These are phyloP conservation scores for Hyaloscypha variabilis DNA, from an alignment of 495 filamentous ascomycete genomes.

Conservation along the genomic window DNA sequence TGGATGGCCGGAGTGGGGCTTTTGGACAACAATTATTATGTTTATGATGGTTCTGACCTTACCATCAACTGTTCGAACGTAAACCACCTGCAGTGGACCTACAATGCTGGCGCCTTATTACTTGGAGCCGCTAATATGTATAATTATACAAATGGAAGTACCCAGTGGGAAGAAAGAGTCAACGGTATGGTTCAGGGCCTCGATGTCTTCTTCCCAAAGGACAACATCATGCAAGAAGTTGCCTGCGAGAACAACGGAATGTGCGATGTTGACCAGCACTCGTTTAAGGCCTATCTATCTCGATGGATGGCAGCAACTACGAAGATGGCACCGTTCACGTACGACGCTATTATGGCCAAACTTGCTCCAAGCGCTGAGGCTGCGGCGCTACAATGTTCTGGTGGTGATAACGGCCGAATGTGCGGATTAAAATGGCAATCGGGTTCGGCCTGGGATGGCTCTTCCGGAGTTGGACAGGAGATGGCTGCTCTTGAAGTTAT, in stretches of 20 bases:
- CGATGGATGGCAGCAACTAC: conserved; percentile 76
- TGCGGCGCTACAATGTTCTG: conserved; percentile 68
- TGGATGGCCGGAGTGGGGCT: conserved; percentile 60
- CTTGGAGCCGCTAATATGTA: conserved; percentile 71
- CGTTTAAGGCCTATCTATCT: conserved; percentile 79
- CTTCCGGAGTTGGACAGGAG: conserved; percentile 67
- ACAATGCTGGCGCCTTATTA: conserved; percentile 69
- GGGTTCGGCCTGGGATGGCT: conserved; percentile 57
- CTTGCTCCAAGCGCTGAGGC: conserved; percentile 65
- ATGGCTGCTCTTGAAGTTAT: conserved; percentile 72
- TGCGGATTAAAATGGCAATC: conserved; percentile 72
- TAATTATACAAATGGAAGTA: conserved; percentile 56
- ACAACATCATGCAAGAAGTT: conserved; percentile 63
- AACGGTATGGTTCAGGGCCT: conserved; percentile 56
- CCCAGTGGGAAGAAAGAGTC: conserved; percentile 55
- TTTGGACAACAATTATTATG: conserved; percentile 47
- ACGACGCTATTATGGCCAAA: conserved; percentile 59
- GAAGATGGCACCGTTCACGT: conserved; percentile 70
- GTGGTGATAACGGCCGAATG: conserved; percentile 58
- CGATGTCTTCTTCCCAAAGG: conserved; percentile 54
- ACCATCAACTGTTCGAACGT: conserved; percentile 51
- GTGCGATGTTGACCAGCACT: conserved; percentile 74
- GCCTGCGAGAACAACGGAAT: conserved; percentile 60
- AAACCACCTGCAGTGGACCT: conserved; percentile 62
- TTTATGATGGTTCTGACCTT: conserved; percentile 61